Conservation (phyloP, 2,329 filamentous ascomycete species). For the Plenodomus lindquistii region DNA sequence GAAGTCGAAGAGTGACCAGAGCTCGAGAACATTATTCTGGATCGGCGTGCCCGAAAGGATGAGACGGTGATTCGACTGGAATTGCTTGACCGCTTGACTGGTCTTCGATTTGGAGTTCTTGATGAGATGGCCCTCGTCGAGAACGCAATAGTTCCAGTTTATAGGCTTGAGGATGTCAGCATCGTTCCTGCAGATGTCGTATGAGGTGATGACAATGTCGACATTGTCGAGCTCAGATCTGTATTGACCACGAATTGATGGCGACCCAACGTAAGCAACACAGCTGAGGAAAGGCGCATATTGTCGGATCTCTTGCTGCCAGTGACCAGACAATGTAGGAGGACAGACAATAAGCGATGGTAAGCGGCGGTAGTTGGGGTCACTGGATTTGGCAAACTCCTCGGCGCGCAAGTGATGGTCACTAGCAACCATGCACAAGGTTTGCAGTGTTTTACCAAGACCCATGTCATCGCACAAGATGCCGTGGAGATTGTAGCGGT, state of each 20-base stretch:
- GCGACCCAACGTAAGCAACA: conserved; percentile 88
- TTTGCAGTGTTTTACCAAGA: conserved; percentile 95
- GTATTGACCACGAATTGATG: conserved; percentile 74
- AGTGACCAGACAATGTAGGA: conserved; percentile 93
- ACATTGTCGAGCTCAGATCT: conserved; percentile 72
- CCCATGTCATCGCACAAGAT: conserved; percentile 99
- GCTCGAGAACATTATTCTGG: conserved; percentile 94
- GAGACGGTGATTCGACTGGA: conserved; percentile 89
- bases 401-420: conserved; percentile 93
- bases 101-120: conserved; percentile 99
- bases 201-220: conserved; percentile 95
- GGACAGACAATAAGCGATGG: conserved; percentile 96
- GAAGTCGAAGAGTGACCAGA: conserved; percentile 99
- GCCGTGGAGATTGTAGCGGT: conserved; percentile 95
- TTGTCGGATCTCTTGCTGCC: conserved; percentile 95
- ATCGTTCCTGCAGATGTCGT: conserved; percentile 97
- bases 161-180: conserved; percentile 80
- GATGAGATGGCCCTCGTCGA: conserved; percentile 97
- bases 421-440: conserved; percentile 95
- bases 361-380: conserved; percentile 75
- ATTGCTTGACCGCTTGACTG: conserved; percentile 85
- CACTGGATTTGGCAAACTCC: conserved; percentile 81
- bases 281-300: conserved; percentile 94
- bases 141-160: conserved; percentile 95
- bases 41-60: conserved; percentile 97